Conservation (phyloP, 1,139 yeast species). For the Debaryomyces subglobosus region DNA sequence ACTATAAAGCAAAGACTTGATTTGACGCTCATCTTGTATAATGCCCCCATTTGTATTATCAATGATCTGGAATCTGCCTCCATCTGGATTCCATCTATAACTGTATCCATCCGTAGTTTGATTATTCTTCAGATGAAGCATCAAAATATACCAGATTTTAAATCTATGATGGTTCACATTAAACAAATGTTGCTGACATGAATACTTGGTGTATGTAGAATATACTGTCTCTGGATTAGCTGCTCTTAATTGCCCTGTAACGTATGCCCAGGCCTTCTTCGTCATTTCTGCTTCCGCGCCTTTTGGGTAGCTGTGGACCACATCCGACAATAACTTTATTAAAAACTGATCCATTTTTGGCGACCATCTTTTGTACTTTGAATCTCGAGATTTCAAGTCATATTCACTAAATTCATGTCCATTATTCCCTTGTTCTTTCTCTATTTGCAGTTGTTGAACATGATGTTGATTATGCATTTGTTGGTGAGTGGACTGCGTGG, state of each 20-base stretch:
- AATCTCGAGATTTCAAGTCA: conserved; percentile 40
- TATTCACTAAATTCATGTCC: conserved; percentile 26
- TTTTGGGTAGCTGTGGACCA: conserved; percentile 40
- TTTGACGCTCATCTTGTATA: conserved; percentile 35
- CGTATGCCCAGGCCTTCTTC: conserved; percentile 44
- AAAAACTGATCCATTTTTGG: conserved; percentile 45
- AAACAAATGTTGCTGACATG: conserved; percentile 42
- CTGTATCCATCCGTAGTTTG: conserved; percentile 27
- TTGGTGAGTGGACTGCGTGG: conserved; percentile 16
- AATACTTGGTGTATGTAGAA: conserved; percentile 46
- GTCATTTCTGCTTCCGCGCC: conserved; percentile 37
- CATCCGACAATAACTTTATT: conserved; percentile 37
- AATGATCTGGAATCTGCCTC: conserved; percentile 40
- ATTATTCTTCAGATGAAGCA: conserved; percentile 32
- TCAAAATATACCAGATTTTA: conserved; percentile 39
- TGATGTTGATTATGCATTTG: conserved; percentile 20
- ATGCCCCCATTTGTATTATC: conserved; percentile 28
- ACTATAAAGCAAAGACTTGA: conserved; percentile 37
- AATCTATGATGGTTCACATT: conserved; percentile 44
- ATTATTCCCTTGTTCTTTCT: conserved; percentile 1
- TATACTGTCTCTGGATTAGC: conserved; percentile 47
- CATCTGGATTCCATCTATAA: conserved; percentile 42
- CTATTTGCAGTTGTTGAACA: conserved; percentile 14
- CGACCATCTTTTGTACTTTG: conserved; percentile 46
- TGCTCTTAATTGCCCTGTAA: conserved; percentile 39